Evolutionary conservation across 768 basidiomycete species (phyloP).

Genomic region (Suillus sp.): DNA sequence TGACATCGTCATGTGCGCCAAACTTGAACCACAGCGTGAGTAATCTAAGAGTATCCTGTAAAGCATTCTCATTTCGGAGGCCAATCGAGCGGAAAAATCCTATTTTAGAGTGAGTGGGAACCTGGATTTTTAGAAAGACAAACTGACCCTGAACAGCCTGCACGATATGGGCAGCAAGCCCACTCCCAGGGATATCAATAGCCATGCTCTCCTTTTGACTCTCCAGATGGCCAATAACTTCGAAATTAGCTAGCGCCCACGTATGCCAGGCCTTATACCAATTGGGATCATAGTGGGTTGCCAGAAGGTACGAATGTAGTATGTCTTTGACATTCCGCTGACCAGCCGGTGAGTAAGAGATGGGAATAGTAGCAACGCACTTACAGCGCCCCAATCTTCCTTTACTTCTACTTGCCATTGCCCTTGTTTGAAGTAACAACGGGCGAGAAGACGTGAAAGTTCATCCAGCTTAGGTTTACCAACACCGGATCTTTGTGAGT

Average conservation of each 20-base stretch:
- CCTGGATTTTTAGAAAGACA: background rate
- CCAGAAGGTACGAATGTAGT: slow-evolving; percentile 78
- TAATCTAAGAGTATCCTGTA: slow-evolving; percentile 92
- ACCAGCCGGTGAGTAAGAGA: slow-evolving; percentile 17
- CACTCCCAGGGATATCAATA: slow-evolving; percentile 58
- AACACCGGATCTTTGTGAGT: slow-evolving; percentile 51
- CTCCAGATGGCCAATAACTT: slow-evolving; percentile 85
- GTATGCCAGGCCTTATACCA: slow-evolving; percentile 99
- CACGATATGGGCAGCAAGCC: slow-evolving; percentile 80
- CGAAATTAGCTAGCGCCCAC: slow-evolving; percentile 96
- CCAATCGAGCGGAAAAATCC: slow-evolving; percentile 96
- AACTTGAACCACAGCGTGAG: slow-evolving; percentile 99
- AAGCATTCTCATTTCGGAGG: slow-evolving; percentile 83
- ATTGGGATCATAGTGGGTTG: slow-evolving; percentile 88
- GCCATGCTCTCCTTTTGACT: slow-evolving; percentile 56
- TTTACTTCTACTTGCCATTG: slow-evolving; percentile 88
- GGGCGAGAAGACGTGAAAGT: slow-evolving; percentile 85
- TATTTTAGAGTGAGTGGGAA: slow-evolving; percentile 28
- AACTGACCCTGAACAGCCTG: slow-evolving; percentile 85
- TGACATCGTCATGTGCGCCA: slow-evolving; percentile 87
- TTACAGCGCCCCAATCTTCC: slow-evolving; percentile 77
- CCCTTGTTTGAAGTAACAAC: slow-evolving; percentile 95
- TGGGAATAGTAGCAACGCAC: slow-evolving; percentile 29
- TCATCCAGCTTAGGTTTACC: slow-evolving; percentile 65
- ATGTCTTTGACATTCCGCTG: slow-evolving; percentile 83